Evolutionary conservation across 2,329 filamentous ascomycete species (phyloP).

Genomic region (Trichoderma sp.): DNA sequence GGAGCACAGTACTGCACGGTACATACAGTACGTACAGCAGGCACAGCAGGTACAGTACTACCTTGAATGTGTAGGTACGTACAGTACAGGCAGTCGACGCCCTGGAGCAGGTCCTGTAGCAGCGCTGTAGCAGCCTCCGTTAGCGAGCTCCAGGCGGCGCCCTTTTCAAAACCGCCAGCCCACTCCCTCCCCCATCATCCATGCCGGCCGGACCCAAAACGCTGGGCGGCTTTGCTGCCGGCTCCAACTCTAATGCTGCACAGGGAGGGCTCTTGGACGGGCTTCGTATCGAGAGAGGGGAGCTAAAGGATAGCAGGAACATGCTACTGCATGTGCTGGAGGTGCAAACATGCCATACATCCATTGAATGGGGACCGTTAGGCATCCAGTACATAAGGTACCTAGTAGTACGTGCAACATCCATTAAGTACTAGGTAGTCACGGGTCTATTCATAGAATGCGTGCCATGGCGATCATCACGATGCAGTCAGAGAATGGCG

Average conservation of each 20-base stretch:
- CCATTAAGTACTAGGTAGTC: no score
- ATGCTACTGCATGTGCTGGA: background rate
- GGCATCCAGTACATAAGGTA: no score
- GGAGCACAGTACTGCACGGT: background rate
- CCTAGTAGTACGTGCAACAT: no score
- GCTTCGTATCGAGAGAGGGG: background rate
- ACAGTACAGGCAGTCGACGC: background rate
- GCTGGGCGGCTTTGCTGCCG: constrained; percentile 10
- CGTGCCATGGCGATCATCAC: background rate
- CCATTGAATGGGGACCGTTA: background rate
- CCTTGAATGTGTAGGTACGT: no score
- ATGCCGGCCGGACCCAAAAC: constrained; percentile 8
- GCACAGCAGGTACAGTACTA: no score
- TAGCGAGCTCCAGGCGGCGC: background rate
- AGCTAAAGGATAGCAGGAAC: background rate
- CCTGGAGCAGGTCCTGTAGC: background rate
- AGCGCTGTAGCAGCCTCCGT: background rate
- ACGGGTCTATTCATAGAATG: background rate
- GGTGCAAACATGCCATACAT: background rate
- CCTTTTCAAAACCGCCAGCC: background rate
- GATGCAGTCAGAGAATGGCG: background rate
- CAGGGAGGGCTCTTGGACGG: background rate
- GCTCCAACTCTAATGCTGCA: background rate
- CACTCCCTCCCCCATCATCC: no score
- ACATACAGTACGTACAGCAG: no score